Conservation (phyloP, 768 basidiomycete species). For the Rhodotorula taiwanensis region DNA sequence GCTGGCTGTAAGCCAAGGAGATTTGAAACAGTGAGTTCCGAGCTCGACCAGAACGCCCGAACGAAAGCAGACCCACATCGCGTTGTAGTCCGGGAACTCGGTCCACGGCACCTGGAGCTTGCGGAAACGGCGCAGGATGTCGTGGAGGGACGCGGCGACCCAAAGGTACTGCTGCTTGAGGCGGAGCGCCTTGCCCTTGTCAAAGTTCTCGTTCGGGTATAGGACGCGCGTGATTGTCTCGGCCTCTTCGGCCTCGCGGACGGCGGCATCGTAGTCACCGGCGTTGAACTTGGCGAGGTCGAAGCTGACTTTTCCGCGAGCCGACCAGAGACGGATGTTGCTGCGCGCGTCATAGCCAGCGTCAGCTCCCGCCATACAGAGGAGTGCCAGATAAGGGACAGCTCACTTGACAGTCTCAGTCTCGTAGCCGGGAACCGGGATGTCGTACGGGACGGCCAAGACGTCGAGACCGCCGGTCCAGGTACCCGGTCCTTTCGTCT, state of each 20-base stretch:
- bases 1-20: conserved; percentile 56
- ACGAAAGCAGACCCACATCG: conserved; percentile 42
- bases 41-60: not conserved
- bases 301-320: conserved; percentile 78
- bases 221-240: conserved; percentile 84
- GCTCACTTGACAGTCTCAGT: conserved; percentile 67
- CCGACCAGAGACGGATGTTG: conserved; percentile 55
- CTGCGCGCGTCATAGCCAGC: no score
- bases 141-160: conserved; percentile 53
- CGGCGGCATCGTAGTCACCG: conserved; percentile 85
- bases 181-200: conserved; percentile 51
- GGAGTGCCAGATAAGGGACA: no score
- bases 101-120: conserved; percentile 63
- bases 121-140: conserved; percentile 89
- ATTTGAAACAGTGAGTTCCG: not conserved
- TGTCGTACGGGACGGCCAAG: conserved; percentile 85
- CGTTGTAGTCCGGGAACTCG: conserved; percentile 67
- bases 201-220: conserved; percentile 76
- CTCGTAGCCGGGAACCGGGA: conserved; percentile 76
- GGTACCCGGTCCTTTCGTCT: conserved; percentile 48
- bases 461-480: conserved; percentile 85
- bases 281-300: conserved; percentile 94
- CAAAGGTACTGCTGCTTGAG: conserved; percentile 92
- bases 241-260: conserved; percentile 80
- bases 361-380: no score